These are phyloP conservation scores for Calonectria pseudoreteaudii DNA, from an alignment of 2,329 filamentous ascomycete genomes.

Conservation along the genomic window DNA sequence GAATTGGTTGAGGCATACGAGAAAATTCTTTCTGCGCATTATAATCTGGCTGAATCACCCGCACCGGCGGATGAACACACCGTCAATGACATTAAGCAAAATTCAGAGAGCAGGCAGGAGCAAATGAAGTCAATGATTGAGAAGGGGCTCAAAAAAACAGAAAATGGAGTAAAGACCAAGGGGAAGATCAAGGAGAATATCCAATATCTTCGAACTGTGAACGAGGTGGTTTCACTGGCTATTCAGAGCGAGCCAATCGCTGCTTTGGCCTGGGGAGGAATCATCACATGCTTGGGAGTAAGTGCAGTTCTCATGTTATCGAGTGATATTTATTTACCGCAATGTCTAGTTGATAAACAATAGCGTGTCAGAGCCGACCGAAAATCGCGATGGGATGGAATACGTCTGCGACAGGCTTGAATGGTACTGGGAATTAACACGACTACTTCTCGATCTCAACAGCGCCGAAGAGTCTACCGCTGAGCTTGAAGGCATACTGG, in stretches of 20 bases:
- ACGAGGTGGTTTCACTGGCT: neutral
- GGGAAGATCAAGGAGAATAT: neutral
- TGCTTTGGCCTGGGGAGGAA: conserved; percentile 13
- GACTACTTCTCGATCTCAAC: neutral
- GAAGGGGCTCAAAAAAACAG: neutral
- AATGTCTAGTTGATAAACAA: conserved; percentile 1
- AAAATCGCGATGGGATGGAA: conserved; percentile 8
- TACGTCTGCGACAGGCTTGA: conserved; percentile 3
- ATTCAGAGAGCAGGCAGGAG: neutral
- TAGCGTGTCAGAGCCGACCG: neutral
- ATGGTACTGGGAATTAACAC: conserved; percentile 21
- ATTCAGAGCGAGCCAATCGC: conserved; percentile 2
- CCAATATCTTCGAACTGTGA: neutral
- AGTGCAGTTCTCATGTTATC: neutral
- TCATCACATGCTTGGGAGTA: conserved; percentile 2
- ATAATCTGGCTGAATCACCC: neutral
- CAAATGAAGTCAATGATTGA: conserved; percentile 5
- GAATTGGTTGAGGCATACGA: conserved; percentile 22
- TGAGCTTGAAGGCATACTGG: neutral
- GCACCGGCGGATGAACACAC: neutral
- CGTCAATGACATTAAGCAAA: neutral
- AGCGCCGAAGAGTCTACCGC: neutral
- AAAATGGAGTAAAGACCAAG: neutral
- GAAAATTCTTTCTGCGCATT: conserved; percentile 14
- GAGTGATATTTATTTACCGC: neutral